Percentiles rank a stretch among this genome's conserved stretches.
These are phyloP conservation scores for Brassica cretica DNA, from an alignment of 345 rosid genomes.

Conservation along the genomic window DNA sequence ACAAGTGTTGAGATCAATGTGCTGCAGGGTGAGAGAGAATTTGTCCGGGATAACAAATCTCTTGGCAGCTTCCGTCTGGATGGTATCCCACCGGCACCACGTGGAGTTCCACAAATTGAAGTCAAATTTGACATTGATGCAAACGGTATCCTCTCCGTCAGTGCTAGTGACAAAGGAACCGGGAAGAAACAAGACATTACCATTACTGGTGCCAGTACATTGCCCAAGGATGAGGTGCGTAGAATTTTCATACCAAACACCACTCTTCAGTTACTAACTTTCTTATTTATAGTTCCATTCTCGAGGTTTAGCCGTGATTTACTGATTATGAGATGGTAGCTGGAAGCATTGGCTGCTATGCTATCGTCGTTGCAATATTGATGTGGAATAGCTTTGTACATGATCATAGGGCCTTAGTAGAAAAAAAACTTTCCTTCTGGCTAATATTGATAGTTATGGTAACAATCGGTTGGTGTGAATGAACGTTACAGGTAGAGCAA, in stretches of 20 bases:
- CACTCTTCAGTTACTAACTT: background rate
- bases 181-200: conserved; percentile 97
- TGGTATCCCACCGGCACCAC: conserved; percentile 86
- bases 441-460: background rate
- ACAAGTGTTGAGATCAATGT: conserved; percentile 98
- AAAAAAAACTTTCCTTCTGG: background rate
- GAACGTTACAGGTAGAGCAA: conserved; percentile 61
- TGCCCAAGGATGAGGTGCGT: conserved; percentile 88
- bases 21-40: conserved; percentile 96
- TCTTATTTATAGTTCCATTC: too few species aligned
- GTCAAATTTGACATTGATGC: conserved; percentile 96
- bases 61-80: conserved; percentile 73
- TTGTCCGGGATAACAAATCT: conserved; percentile 93
- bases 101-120: conserved; percentile 94
- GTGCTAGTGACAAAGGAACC: conserved; percentile 83
- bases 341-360: too few species aligned
- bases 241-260: background rate
- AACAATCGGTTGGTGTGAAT: conserved; percentile 4
- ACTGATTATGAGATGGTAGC: too few species aligned
- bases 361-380: too few species aligned
- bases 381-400: too few species aligned
- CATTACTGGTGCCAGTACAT: conserved; percentile 93
- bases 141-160: conserved; percentile 83
- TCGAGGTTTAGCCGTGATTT: too few species aligned
- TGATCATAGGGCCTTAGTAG: background rate